phyloP scores from a whole-genome alignment of 768 basidiomycete species.

The Hygrophoropsis aurantiaca region DNA sequence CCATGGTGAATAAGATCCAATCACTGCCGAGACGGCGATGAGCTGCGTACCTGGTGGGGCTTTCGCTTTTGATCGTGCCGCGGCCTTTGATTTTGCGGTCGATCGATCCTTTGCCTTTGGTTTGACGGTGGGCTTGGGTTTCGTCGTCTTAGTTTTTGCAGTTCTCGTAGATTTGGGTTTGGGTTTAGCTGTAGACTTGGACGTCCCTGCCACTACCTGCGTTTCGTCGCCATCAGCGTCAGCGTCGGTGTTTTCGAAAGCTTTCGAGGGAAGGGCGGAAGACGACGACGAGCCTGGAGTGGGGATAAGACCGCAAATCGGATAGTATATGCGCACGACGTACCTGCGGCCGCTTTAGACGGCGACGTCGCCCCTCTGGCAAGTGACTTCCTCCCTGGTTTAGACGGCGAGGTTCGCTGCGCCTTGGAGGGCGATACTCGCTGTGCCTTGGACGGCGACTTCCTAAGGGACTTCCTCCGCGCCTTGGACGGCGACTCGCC shows the following conservation, averaged over 20 bases:
- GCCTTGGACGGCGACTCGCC: conserved; percentile 46
- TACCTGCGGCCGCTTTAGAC: not conserved
- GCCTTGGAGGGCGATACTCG: conserved; percentile 3
- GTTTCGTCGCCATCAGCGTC: not conserved
- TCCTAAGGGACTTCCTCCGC: not conserved
- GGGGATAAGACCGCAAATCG: not conserved
- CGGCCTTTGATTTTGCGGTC: not conserved
- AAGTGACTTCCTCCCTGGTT: not conserved
- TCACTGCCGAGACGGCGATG: conserved; percentile 3
- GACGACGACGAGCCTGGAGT: not conserved
- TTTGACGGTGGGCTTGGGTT: conserved; percentile 1
- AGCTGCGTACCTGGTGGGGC: conserved; percentile 5
- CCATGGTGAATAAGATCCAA: conserved; percentile 13
- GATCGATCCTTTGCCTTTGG: conserved; percentile 1
- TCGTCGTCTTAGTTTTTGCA: not conserved
- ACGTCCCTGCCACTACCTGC: conserved; percentile 3
- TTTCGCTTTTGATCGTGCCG: not conserved
- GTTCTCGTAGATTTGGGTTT: not conserved
- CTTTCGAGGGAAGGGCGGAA: not conserved
- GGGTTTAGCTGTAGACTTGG: not conserved
- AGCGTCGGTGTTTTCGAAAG: not conserved
- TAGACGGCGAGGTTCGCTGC: not conserved
- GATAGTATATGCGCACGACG: not conserved
- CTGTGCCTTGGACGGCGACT: conserved; percentile 2
- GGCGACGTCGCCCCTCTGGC: not conserved